Percentiles rank a stretch among this genome's conserved stretches.
These are phyloP conservation scores for Verticillium alfalfae DNA, from an alignment of 2,329 filamentous ascomycete species.

Conservation along the genomic window DNA sequence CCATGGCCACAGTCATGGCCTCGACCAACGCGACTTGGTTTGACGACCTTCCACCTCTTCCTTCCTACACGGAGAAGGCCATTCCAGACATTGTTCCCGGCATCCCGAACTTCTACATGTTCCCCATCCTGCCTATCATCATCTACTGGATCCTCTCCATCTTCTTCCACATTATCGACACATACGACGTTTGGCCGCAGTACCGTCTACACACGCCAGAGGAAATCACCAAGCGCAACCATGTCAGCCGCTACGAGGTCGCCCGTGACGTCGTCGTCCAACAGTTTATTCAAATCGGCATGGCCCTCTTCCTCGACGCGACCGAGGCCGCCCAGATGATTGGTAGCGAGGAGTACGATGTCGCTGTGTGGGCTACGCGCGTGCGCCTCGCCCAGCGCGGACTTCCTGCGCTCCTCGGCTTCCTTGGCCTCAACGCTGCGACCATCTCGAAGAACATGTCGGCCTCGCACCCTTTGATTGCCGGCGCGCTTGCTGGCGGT, in stretches of 20 bases:
- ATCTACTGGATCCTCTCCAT: conserved; percentile 86
- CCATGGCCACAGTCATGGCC: conserved; percentile 21
- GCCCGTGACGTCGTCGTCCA: conserved; percentile 87
- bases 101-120: conserved; percentile 75
- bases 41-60: conserved; percentile 74
- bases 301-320: conserved; percentile 61
- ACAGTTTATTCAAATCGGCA: conserved; percentile 79
- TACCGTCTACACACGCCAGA: conserved; percentile 94
- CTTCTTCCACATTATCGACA: conserved; percentile 83
- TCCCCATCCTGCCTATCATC: conserved; percentile 69
- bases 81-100: conserved; percentile 69
- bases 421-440: conserved; percentile 71
- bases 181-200: conserved; percentile 78
- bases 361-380: conserved; percentile 84
- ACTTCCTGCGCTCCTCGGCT: conserved; percentile 65
- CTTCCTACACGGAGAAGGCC: conserved; percentile 68
- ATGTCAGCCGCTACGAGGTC: conserved; percentile 78
- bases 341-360: conserved; percentile 78
- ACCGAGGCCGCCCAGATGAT: conserved; percentile 69
- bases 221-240: conserved; percentile 82
- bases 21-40: conserved; percentile 49
- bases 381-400: conserved; percentile 72
- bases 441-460: conserved; percentile 72
- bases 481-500: conserved; percentile 73
- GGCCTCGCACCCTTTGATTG: conserved; percentile 65